Base-by-base conservation (phyloP, 1,284 basidiomycete species). In the Moesziomyces sp. region DNA sequence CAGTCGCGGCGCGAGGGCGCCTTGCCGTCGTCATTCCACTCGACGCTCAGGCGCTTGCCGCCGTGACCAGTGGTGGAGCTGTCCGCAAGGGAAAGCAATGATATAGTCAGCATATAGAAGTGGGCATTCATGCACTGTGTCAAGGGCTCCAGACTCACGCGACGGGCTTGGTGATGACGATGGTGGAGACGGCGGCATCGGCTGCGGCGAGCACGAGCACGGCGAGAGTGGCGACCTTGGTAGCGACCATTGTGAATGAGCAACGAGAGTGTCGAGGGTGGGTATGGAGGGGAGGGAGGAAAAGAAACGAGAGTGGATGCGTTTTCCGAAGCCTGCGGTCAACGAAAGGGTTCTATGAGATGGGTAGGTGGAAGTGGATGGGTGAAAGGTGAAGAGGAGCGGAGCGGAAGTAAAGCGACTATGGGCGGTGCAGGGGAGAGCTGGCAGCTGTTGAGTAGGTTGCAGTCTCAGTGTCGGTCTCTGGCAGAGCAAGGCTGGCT, bases 1-100 rank as follows among this genome's bases (percentile, higher is more conserved):
- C 78, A 81, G 56, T 66, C 64, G 30, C 59, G 45, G 26, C 44
- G 46, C 35, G 53, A 60, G 38, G 79, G 79, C 16, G 64, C 21
- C 56, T 70, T 67, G 68, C 72, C 71, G 52, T 81, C 73, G 56
- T 81, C 79, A 40, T 69, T 58, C 79, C 79, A 81, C 53, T 74
- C 62, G 46, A 81, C 57, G 6, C 23, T 6, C 46, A 81, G 71
- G 3, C 40, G 46, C 16, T 58, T 51, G 49, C 75, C 78, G 26
- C 78, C 79, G 46, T 54, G 49, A 19, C 47, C 72, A 19, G 47
- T 74, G 30, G 79, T 80, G 44, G 79, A 77, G 26, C 69, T 76
- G 52, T 19, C 2, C 18, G 11, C 21, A 24, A 28, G 26, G 7
- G 26, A 11, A 11, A 6, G 33, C 3, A 24, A 5, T 9, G 11